A percentile compares a stretch with the other conserved stretches of the same genome.
Evolutionary conservation across 805 yeast species (phyloP).

Genomic region (Candida berthetii): DNA sequence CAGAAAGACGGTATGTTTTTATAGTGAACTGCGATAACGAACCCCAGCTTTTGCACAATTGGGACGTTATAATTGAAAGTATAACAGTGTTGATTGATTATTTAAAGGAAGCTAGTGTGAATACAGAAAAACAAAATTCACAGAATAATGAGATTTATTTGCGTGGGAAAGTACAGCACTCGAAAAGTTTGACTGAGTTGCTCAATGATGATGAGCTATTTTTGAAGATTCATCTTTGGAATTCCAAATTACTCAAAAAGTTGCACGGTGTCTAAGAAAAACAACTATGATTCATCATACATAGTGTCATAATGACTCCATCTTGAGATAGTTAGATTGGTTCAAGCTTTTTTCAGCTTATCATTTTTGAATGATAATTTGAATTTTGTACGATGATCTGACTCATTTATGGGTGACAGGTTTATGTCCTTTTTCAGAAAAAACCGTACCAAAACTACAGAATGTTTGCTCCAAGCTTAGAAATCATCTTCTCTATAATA

Average conservation of each 20-base stretch:
- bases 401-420: too few relatives aligned
- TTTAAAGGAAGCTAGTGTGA: conserved; percentile 25
- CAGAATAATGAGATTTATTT: conserved; percentile 42
- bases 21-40: conserved; percentile 54
- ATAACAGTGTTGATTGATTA: conserved; percentile 32
- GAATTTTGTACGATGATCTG: too few relatives aligned
- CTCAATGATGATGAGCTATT: conserved; percentile 48
- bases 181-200: conserved; percentile 48
- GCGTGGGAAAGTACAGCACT: conserved; percentile 48
- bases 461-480: too few relatives aligned
- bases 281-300: too few relatives aligned
- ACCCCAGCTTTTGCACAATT: conserved; percentile 42
- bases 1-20: conserved; percentile 61
- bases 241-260: conserved; percentile 40
- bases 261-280: not conserved
- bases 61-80: conserved; percentile 43
- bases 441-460: too few relatives aligned
- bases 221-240: conserved; percentile 60
- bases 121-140: conserved; percentile 19
- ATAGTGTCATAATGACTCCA: too few relatives aligned
- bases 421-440: too few relatives aligned
- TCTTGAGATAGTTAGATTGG: too few relatives aligned
- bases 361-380: too few relatives aligned
- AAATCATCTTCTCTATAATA: too few relatives aligned
- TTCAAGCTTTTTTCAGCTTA: too few relatives aligned